These are phyloP conservation scores for Thielaviopsis ethacetica DNA, from an alignment of 2,329 filamentous ascomycete species.

Conservation along the genomic window DNA sequence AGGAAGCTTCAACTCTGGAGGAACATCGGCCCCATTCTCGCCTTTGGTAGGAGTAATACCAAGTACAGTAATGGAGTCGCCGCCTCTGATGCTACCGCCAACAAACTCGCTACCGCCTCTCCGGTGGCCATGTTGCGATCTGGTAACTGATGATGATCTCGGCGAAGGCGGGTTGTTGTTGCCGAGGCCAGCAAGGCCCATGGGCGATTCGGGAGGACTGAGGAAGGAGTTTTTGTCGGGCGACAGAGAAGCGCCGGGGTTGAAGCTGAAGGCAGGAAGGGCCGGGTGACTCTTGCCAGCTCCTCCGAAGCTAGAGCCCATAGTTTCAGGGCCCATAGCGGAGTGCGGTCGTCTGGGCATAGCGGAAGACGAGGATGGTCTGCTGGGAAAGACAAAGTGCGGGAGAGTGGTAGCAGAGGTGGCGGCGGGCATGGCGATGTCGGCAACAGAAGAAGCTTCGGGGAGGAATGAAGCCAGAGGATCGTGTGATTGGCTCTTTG, in stretches of 20 bases:
- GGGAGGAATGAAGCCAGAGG: conserved; percentile 1
- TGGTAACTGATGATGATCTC: conserved; percentile 27
- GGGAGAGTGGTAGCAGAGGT: conserved; percentile 40
- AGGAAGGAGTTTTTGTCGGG: conserved; percentile 24
- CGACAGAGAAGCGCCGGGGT: conserved; percentile 27
- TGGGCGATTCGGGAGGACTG: conserved; percentile 38
- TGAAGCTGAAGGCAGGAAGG: conserved; percentile 40
- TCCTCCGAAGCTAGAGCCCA: conserved; percentile 11
- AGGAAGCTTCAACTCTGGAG: conserved; percentile 37
- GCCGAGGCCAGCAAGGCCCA: conserved; percentile 19
- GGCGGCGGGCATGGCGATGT: neutral
- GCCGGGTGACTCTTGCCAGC: conserved; percentile 18
- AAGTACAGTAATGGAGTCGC: conserved; percentile 42
- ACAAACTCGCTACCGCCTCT: conserved; percentile 78
- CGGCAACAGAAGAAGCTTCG: neutral
- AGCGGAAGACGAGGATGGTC: conserved; percentile 29
- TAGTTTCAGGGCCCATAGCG: conserved; percentile 29
- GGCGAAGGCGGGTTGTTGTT: conserved; percentile 33
- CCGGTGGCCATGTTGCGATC: conserved; percentile 52
- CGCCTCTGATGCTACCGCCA: conserved; percentile 48
- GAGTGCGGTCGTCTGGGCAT: conserved; percentile 36
- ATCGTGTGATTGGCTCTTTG: conserved; percentile 10
- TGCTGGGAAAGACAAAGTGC: conserved; percentile 45
- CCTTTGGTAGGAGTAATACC: conserved; percentile 55
- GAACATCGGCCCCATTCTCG: conserved; percentile 35